Conservation (phyloP, 2,329 filamentous ascomycete species). For the Botrytis squamosa region DNA sequence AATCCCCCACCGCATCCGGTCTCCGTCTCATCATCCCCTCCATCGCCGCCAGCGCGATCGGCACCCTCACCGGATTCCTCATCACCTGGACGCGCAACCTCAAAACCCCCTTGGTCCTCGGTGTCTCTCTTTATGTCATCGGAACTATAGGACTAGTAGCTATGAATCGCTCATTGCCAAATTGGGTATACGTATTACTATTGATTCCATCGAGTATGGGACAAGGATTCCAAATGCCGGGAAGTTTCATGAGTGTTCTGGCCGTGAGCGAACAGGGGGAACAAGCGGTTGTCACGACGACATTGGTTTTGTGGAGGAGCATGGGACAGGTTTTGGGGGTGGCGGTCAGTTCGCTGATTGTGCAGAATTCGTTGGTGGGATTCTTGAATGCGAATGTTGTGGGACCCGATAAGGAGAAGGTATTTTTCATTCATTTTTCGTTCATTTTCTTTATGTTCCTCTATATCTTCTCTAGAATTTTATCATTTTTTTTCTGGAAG, state of each 20-base stretch:
- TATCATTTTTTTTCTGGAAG: neutral
- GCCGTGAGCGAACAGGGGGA: conserved; percentile 58
- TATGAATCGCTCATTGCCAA: conserved; percentile 52
- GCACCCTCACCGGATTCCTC: conserved; percentile 59
- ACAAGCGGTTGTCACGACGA: conserved; percentile 68
- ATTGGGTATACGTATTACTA: conserved; percentile 54
- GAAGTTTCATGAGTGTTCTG: conserved; percentile 62
- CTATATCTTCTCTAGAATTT: no score
- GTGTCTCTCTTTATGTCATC: conserved; percentile 48
- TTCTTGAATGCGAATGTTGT: conserved; percentile 60
- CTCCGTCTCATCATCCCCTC: conserved; percentile 67
- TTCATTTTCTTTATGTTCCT: neutral
- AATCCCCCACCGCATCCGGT: conserved; percentile 68
- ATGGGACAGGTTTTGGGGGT: conserved; percentile 74
- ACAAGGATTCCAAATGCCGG: conserved; percentile 63
- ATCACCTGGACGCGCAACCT: conserved; percentile 59
- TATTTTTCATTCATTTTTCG: conserved; percentile 13
- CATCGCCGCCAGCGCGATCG: conserved; percentile 53
- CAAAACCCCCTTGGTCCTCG: conserved; percentile 57
- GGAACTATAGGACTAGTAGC: conserved; percentile 52
- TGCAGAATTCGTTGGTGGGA: conserved; percentile 67
- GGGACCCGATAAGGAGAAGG: conserved; percentile 54
- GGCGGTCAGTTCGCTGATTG: conserved; percentile 65
- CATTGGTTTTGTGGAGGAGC: conserved; percentile 68
- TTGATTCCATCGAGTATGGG: conserved; percentile 58